A percentile compares a stretch with the other conserved stretches of the same genome.
These are phyloP conservation scores for Penicillium sp. DNA, from an alignment of 2,329 filamentous ascomycete species.

Conservation along the genomic window DNA sequence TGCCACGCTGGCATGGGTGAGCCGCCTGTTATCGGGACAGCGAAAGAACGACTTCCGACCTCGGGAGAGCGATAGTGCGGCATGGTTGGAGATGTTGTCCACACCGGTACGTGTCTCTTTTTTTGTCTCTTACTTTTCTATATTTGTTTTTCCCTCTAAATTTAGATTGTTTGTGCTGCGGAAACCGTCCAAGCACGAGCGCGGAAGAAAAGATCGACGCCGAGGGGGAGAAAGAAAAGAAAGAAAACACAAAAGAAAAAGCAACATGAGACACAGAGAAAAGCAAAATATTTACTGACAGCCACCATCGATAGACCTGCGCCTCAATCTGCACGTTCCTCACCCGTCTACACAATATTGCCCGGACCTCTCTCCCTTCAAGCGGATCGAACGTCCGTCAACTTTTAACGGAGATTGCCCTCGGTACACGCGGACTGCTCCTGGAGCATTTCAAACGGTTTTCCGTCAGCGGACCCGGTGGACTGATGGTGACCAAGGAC, in stretches of 20 bases:
- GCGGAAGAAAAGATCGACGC: neutral
- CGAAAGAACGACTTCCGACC: constrained; percentile 90
- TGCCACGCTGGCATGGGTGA: constrained; percentile 75
- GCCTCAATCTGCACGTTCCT: constrained; percentile 81
- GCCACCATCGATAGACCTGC: constrained; percentile 61
- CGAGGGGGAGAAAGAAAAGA: neutral
- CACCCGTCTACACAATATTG: constrained; percentile 64
- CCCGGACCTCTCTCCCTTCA: constrained; percentile 64
- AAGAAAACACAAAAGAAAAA: neutral
- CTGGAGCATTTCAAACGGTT: constrained; percentile 96
- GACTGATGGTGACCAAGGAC: constrained; percentile 93
- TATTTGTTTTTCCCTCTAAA: neutral
- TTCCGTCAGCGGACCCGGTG: constrained; percentile 87
- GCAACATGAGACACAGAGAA: neutral
- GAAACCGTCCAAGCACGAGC: neutral
- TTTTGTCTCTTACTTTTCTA: neutral
- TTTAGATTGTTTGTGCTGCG: neutral
- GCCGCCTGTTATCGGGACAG: constrained; percentile 72
- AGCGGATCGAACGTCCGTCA: constrained; percentile 76
- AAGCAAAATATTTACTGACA: neutral
- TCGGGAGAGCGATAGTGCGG: constrained; percentile 68
- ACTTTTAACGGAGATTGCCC: constrained; percentile 81
- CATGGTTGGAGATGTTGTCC: constrained; percentile 73
- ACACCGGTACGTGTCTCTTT: constrained; percentile 59
- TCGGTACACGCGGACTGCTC: constrained; percentile 75